Base-by-base conservation (phyloP, 2,329 filamentous ascomycete genomes). In the Diplodia mutila region DNA sequence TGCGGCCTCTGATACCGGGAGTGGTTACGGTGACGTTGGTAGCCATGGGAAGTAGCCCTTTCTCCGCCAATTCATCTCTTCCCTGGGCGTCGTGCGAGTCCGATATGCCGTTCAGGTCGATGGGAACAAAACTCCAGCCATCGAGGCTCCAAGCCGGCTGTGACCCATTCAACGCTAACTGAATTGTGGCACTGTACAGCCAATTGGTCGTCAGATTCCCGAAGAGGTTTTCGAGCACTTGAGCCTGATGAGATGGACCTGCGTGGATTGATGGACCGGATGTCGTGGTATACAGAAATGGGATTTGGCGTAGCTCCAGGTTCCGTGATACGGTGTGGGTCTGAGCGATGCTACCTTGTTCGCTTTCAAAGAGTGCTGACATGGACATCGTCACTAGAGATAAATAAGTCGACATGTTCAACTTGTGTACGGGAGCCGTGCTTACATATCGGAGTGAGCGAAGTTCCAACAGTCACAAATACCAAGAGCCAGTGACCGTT, bases 111-210 rank as follows among this genome's bases (percentile, higher is more conserved):
- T 42, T 72, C 70, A 1, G 29, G 29, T 73, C 71, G 1, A 23
- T 27, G 5, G 46, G 25, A 18, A 25, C 55, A 23, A 52, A 70
- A 51, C 29, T 49, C 72, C 71, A 73, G 32, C 61, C 71, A 34
- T 70, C 69, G 4, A 48, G 48, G 16, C 55, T 72, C 71, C 72
- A 73, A 2, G 69, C 29, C 2, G 68, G 69, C 39, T 70, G 57
- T 6, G 71, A 53, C 8, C 71, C 69, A 25, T 71, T 69, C 18
- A 71, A 46, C 8, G 69, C 68, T 0, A 68, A 39, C 42, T 70
- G 61, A 5, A 70, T 69, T 11, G 55, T 53, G 14, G 72, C 71
- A 39, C 65, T 66, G 23, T 68, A 69, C 1, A 72, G 52, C 70
- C 71, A 71, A 49, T 65, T 70, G 39, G 69, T 69, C 21, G 69